Base-by-base conservation (phyloP, 2,329 filamentous ascomycete species). In the Taxawa tesnikishii region DNA sequence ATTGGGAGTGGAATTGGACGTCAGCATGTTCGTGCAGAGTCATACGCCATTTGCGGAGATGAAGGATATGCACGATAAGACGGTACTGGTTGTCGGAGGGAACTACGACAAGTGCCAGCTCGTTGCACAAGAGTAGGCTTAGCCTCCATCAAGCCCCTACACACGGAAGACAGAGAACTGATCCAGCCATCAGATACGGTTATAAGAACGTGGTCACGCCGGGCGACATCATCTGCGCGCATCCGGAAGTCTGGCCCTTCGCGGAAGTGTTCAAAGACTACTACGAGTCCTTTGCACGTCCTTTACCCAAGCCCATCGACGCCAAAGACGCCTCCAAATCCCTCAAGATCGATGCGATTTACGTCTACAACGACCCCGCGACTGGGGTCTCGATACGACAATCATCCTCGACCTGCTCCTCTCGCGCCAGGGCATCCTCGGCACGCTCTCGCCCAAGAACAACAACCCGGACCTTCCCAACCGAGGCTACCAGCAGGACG, bases 321-420 rank as follows among this genome's bases (percentile, higher is more conserved):
- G 21, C 38, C 10, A 49, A 53, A 11, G 60, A 64, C 38, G 64
- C 55, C 3, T 56, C 55, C 1, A 59, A 62, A 10, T 67, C 63
- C 12, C 67, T 88, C 29, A 85, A 83, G 45, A 79, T 98, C 44
- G 84, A 93, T 49, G 85, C 87, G 16, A 74, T 96, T 16, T 80
- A 96, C 48, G 80, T 94, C 5, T 94, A 88, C 68, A 93, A 94
- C 54, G 90, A 96, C 56, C 90, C 3, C 74, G 90, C 34, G 90
- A 98, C 62, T 98, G 90, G 90, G 85, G 82, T 1, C 68, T 94
- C 7, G 88, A 96, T 54, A 75, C 75, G 3, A 82, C 93, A 51
- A 63, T 96, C 45, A 79, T 96, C 36, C 57, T 80, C 33, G 90
- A 98, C 55, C 61, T 94, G 8, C 63, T 96, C 5, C 67, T 93